Conservation (phyloP, 177 flowering plant species). For the Vitis hybrid region DNA sequence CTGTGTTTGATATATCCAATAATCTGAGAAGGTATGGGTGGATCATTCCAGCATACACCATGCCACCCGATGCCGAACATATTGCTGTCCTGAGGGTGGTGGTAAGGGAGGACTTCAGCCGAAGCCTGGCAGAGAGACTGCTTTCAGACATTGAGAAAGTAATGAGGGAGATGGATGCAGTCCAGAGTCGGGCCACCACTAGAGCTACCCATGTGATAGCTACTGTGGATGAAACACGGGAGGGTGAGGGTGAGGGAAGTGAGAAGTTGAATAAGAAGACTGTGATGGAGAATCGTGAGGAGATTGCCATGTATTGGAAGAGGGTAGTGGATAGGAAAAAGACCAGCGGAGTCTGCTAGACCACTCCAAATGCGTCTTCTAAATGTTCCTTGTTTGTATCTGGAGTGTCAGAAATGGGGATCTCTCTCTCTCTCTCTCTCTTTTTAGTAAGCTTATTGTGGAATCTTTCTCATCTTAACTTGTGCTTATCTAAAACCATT, state of each 20-base stretch:
- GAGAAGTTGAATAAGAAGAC: constrained; percentile 21
- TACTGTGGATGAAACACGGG: constrained; percentile 3
- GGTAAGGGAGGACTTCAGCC: constrained; percentile 76
- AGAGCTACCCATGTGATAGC: constrained; percentile 22
- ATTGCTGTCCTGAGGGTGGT: constrained; percentile 75
- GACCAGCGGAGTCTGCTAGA: constrained; percentile 44
- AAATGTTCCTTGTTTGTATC: too few species aligned
- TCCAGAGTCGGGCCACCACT: constrained; percentile 7
- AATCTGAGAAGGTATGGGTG: constrained; percentile 53
- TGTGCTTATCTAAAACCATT: too few species aligned
- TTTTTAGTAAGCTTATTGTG: too few species aligned
- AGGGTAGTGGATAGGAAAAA: constrained; percentile 28
- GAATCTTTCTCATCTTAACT: too few species aligned
- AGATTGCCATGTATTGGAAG: constrained; percentile 39
- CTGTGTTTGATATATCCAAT: constrained; percentile 52
- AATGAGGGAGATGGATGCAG: constrained; percentile 42
- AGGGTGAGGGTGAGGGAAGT: constrained; percentile 2
- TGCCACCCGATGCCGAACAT: constrained; percentile 63
- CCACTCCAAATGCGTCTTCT: too few species aligned
- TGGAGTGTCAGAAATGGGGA: too few species aligned
- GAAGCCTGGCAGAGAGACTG: constrained; percentile 61
- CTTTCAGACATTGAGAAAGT: constrained; percentile 49
- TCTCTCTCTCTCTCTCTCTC: too few species aligned
- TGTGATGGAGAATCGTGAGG: constrained; percentile 6
- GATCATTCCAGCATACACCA: constrained; percentile 69